Percentiles rank a stretch among this genome's conserved stretches.
Evolutionary conservation across 495 filamentous ascomycete species (phyloP).

Genomic region (Talaromyces proteolyticus): DNA sequence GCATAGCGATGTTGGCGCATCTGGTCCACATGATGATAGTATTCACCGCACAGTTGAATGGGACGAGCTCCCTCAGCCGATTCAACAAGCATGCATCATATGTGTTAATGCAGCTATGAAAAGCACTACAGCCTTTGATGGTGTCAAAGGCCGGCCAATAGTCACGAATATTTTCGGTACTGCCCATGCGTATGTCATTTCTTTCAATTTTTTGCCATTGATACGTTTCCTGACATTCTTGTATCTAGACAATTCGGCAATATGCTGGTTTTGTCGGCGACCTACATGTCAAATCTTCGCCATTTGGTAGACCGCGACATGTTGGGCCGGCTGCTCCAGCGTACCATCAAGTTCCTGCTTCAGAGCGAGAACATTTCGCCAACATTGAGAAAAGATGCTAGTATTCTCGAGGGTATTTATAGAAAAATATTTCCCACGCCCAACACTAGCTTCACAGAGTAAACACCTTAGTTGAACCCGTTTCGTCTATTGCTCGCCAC

Average conservation of each 20-base stretch:
- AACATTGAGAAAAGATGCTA: slow-evolving; percentile 58
- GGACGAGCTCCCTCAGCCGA: slow-evolving; percentile 16
- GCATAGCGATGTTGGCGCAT: slow-evolving; percentile 22
- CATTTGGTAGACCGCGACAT: slow-evolving; percentile 41
- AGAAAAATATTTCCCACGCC: slow-evolving; percentile 39
- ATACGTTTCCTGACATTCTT: slow-evolving; percentile 5
- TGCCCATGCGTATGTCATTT: slow-evolving; percentile 83
- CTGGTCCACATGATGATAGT: slow-evolving; percentile 1
- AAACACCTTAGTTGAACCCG: not conserved
- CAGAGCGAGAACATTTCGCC: slow-evolving; percentile 58
- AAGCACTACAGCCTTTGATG: slow-evolving; percentile 84
- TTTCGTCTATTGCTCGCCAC: no score
- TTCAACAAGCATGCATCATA: slow-evolving; percentile 45
- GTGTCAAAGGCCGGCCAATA: slow-evolving; percentile 59
- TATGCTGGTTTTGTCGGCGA: slow-evolving; percentile 79
- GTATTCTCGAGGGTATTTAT: slow-evolving; percentile 59
- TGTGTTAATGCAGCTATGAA: slow-evolving; percentile 70
- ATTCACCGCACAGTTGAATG: slow-evolving; percentile 8
- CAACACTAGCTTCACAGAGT: slow-evolving; percentile 13
- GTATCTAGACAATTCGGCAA: slow-evolving; percentile 87
- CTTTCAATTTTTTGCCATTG: not conserved
- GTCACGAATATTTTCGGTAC: slow-evolving; percentile 95
- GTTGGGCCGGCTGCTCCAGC: slow-evolving; percentile 43
- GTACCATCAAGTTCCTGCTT: slow-evolving; percentile 67
- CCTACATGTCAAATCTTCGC: slow-evolving; percentile 54